Evolutionary conservation across 768 basidiomycete species (phyloP).

Genomic region (Boletus sp.): DNA sequence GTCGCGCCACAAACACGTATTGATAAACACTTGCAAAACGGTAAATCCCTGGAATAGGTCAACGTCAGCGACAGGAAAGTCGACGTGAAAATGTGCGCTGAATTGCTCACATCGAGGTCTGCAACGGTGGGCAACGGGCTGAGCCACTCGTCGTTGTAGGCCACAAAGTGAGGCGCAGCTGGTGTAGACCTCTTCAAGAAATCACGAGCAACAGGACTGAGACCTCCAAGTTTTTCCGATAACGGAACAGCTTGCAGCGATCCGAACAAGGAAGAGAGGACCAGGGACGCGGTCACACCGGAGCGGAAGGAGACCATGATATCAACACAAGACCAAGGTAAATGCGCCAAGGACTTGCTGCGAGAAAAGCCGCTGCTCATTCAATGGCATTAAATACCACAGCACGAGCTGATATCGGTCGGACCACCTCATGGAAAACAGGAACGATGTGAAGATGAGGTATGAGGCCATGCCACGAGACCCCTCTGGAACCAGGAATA

Average conservation of each 20-base stretch:
- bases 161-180: conserved; percentile 11
- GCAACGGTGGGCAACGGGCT: conserved; percentile 44
- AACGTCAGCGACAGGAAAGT: not conserved
- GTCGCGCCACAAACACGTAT: not conserved
- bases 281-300: not conserved
- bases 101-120: conserved; percentile 38
- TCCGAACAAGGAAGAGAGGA: conserved; percentile 10
- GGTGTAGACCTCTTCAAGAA: conserved; percentile 27
- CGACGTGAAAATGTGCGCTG: not conserved
- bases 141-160: conserved; percentile 14
- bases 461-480: not conserved
- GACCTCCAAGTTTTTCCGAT: conserved; percentile 18
- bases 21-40: not conserved
- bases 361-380: not conserved
- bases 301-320: conserved; percentile 16
- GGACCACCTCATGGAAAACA: conserved; percentile 3
- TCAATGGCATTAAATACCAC: conserved; percentile 17
- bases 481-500: not conserved
- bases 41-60: conserved; percentile 10
- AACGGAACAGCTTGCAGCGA: conserved; percentile 15
- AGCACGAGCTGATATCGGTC: not conserved
- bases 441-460: conserved; percentile 2
- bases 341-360: not conserved
- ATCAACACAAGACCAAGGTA: not conserved
- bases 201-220: conserved; percentile 21